Base-by-base conservation (phyloP, 176 grass and related monocot genomes). In the Tillandsia leiboldiana region DNA sequence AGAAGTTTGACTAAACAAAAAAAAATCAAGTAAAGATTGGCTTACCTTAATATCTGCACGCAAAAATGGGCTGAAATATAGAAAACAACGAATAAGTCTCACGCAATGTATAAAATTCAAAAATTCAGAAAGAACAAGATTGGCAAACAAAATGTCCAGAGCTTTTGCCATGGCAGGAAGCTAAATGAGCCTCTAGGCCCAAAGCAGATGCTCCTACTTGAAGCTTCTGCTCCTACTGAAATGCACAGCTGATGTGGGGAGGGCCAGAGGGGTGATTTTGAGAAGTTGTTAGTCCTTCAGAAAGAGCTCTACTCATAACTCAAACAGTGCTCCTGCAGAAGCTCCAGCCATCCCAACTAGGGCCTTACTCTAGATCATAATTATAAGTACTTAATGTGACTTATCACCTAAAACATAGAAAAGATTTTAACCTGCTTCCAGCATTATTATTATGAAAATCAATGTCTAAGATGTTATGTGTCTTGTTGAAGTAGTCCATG, bases 11-110 rank as follows among this genome's bases (percentile, higher is more conserved):
- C 1, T 12, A 11, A 48, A 27, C 14, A 66, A 76, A 51, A 18
- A 53, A 53, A 53, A 75, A 2, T 11, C 54, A 73, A 27, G 75
- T 48, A 63, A 76, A 51, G 49, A 23, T 71, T 71, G 12, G 24
- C 51, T 77, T 78, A 96, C 93, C 83, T 97, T 97, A 65, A 97
- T 86, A 77, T 97, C 93, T 17, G 93, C 87, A 66, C 82, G 86
- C 79, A 92, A 83, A 77, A 92, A 97, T 63, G 81, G 82, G 59
- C 93, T 97, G 81, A 71, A 85, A 48, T 33, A 66, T 63, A 23
- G 58, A 75, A 72, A 73, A 74, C 9, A 67, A 77, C 49, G 59
- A 3, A 23, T 28, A 11, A 75, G 62, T 59, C n/a, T 83, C 63
- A 66, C 58, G 73, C 13, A 61, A 72, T n/a, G 2, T 11, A 22